Evolutionary conservation across 495 filamentous ascomycete genomes (phyloP).

Genomic region (Aspergillus taichungensis): DNA sequence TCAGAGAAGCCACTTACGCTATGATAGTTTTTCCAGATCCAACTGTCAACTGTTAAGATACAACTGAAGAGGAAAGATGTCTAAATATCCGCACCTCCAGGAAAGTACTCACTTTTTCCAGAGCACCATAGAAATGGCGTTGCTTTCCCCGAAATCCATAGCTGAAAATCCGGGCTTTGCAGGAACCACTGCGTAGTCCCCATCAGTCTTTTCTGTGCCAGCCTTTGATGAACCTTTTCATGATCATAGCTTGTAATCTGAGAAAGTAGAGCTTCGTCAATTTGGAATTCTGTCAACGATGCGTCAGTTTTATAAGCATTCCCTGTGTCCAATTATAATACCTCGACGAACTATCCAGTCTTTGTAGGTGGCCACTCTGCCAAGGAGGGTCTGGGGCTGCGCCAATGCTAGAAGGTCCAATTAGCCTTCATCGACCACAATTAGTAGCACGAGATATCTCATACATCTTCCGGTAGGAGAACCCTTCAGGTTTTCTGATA

Average conservation of each 20-base stretch:
- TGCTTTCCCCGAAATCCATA: conserved; percentile 6
- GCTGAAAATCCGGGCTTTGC: conserved; percentile 13
- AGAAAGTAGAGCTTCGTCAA: not conserved
- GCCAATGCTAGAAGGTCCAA: too few species aligned
- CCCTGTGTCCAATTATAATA: not conserved
- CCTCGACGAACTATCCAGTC: too few species aligned
- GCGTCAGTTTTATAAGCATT: conserved; percentile 1
- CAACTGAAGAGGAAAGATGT: too few species aligned
- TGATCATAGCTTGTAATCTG: conserved; percentile 17
- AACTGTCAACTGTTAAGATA: conserved; percentile 12
- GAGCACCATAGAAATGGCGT: conserved; percentile 18
- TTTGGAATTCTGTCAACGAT: not conserved
- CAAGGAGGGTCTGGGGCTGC: too few species aligned
- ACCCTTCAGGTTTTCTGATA: not conserved
- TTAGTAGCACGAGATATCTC: not conserved
- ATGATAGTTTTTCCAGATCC: conserved; percentile 20
- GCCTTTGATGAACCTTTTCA: conserved; percentile 11
- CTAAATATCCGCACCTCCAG: conserved; percentile 2
- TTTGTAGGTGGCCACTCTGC: too few species aligned
- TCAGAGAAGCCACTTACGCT: too few species aligned
- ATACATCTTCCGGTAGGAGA: not conserved
- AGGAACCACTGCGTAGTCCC: conserved; percentile 16
- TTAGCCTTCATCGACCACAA: too few species aligned
- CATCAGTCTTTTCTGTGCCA: conserved; percentile 8
- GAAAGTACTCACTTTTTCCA: conserved; percentile 16